Evolutionary conservation across 2,329 filamentous ascomycete species (phyloP).

Genomic region (Aspergillus carbonarius): DNA sequence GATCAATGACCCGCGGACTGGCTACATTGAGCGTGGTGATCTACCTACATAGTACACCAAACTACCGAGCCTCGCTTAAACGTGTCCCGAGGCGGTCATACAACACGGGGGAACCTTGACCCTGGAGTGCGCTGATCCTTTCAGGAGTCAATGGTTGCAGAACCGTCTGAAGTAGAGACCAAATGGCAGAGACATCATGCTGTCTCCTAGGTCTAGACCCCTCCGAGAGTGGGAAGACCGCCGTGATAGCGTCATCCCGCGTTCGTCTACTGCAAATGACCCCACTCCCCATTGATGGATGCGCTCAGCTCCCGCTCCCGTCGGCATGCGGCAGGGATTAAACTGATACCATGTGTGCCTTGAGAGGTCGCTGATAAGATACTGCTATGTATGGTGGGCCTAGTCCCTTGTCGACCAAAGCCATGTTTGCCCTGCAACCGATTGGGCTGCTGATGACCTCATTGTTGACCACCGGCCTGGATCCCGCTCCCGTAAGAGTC

Average conservation of each 20-base stretch:
- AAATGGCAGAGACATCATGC: not conserved
- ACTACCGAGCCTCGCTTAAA: not conserved
- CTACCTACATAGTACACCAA: not conserved
- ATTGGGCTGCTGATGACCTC: not conserved
- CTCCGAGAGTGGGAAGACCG: not conserved
- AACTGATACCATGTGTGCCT: not conserved
- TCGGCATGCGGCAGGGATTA: not conserved
- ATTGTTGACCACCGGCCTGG: not conserved
- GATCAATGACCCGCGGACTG: not conserved
- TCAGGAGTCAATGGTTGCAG: not conserved
- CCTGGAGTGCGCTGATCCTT: not conserved
- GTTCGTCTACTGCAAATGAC: not conserved
- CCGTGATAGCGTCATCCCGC: slow-evolving; percentile 11
- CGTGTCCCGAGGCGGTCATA: not conserved
- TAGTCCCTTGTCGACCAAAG: not conserved
- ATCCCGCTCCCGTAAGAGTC: not conserved
- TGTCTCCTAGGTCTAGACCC: slow-evolving; percentile 1
- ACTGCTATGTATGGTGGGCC: not conserved
- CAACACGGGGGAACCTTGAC: not conserved
- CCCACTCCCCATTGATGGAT: not conserved
- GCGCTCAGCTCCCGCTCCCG: not conserved
- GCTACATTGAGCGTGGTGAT: not conserved
- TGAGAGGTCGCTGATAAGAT: not conserved
- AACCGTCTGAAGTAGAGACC: not conserved
- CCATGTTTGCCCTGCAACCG: not conserved